Conservation (phyloP, 2,329 filamentous ascomycete species). For the Sarocladium strictum region DNA sequence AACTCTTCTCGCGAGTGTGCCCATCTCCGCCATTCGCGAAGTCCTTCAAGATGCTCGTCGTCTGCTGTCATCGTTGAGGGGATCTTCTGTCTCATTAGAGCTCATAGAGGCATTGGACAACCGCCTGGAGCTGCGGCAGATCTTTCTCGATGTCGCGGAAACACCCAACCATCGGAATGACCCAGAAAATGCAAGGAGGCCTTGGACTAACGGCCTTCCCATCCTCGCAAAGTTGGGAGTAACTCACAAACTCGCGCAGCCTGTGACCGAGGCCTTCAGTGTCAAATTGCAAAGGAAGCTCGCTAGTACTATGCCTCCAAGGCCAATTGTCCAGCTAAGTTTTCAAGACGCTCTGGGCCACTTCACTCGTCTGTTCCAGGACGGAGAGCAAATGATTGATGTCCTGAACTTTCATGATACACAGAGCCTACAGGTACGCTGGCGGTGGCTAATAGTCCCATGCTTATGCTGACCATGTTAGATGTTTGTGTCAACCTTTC, state of each 20-base stretch:
- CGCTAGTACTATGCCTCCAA: conserved; percentile 87
- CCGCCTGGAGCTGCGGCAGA: conserved; percentile 61
- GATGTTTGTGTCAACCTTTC: conserved; percentile 69
- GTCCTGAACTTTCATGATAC: conserved; percentile 63
- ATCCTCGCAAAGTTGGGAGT: conserved; percentile 51
- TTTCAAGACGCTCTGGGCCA: conserved; percentile 67
- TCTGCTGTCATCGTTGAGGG: conserved; percentile 39
- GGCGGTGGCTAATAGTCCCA: too few species aligned
- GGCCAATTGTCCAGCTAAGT: conserved; percentile 75
- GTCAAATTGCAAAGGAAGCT: conserved; percentile 85
- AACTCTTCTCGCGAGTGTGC: conserved; percentile 62
- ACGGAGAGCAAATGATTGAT: conserved; percentile 63
- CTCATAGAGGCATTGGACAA: conserved; percentile 51
- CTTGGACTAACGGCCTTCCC: conserved; percentile 45
- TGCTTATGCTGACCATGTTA: conserved; percentile 24
- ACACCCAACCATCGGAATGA: conserved; percentile 38
- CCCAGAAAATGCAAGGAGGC: conserved; percentile 40
- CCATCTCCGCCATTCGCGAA: conserved; percentile 47
- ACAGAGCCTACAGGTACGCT: conserved; percentile 61
- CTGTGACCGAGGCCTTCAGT: conserved; percentile 77
- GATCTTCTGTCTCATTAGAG: conserved; percentile 30
- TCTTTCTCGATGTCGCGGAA: conserved; percentile 52
- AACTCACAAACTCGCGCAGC: conserved; percentile 55
- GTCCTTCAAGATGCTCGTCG: conserved; percentile 49
- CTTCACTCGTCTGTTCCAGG: conserved; percentile 63